Percentiles rank a stretch among this genome's conserved stretches.
Evolutionary conservation across 495 filamentous ascomycete species (phyloP).

Genomic region (Neurospora intermedia): DNA sequence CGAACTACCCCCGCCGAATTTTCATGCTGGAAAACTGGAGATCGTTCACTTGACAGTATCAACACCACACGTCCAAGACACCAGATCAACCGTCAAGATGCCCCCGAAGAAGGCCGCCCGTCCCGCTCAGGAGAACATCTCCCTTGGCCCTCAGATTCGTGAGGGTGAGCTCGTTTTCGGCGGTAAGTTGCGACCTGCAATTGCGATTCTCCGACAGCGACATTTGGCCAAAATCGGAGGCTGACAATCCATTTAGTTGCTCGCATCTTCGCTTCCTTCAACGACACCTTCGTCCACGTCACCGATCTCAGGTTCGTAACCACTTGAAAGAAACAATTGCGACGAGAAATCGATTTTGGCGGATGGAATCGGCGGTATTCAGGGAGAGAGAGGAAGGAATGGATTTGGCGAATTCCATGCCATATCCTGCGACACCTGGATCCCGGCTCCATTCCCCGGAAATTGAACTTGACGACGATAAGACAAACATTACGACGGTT

Average conservation of each 20-base stretch:
- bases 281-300: conserved; percentile 97
- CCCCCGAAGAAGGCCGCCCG: conserved; percentile 75
- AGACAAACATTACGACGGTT: conserved; percentile 14
- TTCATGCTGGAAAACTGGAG: conserved; percentile 8
- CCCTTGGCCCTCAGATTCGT: conserved; percentile 72
- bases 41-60: conserved; percentile 9
- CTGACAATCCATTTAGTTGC: conserved; percentile 47
- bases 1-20: conserved; percentile 18
- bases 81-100: conserved; percentile 44
- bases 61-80: conserved; percentile 10
- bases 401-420: conserved; percentile 1
- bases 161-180: conserved; percentile 93
- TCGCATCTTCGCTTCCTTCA: conserved; percentile 98
- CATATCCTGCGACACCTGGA: conserved; percentile 7
- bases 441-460: conserved; percentile 10
- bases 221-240: background rate
- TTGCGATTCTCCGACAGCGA: background rate
- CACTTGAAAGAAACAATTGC: conserved; percentile 15
- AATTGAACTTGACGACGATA: conserved; percentile 11
- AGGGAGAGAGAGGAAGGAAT: background rate
- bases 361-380: background rate
- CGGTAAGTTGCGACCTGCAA: conserved; percentile 11
- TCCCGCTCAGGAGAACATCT: conserved; percentile 87
- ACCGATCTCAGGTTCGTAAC: conserved; percentile 90
- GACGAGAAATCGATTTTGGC: background rate